phyloP scores from a whole-genome alignment of 768 basidiomycete genomes.

The Dictyophora rubrovolvata region DNA sequence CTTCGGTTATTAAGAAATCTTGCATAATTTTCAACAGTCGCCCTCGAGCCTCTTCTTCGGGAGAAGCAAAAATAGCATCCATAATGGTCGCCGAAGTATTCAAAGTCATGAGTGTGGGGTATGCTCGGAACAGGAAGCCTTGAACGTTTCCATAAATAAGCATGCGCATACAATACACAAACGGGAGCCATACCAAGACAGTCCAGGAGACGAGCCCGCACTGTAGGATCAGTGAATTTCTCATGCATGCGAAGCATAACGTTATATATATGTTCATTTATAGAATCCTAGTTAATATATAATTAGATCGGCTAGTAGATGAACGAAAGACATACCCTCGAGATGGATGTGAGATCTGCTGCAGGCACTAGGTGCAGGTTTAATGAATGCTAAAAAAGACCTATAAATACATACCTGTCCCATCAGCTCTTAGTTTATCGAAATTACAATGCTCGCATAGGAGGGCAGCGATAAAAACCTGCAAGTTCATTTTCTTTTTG shows the following conservation, averaged over 20 bases:
- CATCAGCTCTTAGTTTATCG: conserved; percentile 58
- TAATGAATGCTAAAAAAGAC: not conserved
- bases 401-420: conserved; percentile 37
- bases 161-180: not conserved
- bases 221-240: conserved; percentile 44
- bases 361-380: conserved; percentile 34
- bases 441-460: conserved; percentile 87
- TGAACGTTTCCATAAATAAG: conserved; percentile 20
- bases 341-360: conserved; percentile 46
- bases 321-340: conserved; percentile 30
- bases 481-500: conserved; percentile 36
- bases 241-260: conserved; percentile 63
- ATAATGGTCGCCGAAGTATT: conserved; percentile 73
- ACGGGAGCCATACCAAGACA: conserved; percentile 57
- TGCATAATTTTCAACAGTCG: conserved; percentile 81
- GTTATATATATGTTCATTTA: conserved; percentile 77
- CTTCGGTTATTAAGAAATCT: conserved; percentile 81
- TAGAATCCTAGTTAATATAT: conserved; percentile 38
- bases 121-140: conserved; percentile 88
- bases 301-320: not conserved
- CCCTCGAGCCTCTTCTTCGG: conserved; percentile 61
- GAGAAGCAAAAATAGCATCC: conserved; percentile 76
- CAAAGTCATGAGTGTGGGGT: conserved; percentile 83
- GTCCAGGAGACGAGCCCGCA: conserved; percentile 68
- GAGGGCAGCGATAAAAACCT: conserved; percentile 77